phyloP scores from a whole-genome alignment of 148 eudicot species.

The Dianthus caryophyllus region DNA sequence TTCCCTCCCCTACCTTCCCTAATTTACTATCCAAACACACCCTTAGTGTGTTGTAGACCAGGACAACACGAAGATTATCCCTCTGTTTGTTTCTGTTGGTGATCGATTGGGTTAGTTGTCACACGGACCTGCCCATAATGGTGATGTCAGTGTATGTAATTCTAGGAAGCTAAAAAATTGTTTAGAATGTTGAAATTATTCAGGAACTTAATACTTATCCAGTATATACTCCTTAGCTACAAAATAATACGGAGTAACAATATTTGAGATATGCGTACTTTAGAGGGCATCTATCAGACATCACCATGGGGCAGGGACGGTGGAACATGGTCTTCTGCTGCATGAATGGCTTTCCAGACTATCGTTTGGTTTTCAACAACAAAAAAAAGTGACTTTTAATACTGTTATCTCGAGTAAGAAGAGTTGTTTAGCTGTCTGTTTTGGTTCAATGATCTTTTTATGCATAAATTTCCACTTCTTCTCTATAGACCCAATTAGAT shows the following conservation, averaged over 20 bases:
- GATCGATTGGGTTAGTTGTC: background rate
- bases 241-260: background rate
- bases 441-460: background rate
- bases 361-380: background rate
- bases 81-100: background rate
- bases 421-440: background rate
- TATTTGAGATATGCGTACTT: background rate
- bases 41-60: background rate
- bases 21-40: too few relatives aligned
- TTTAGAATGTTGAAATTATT: background rate
- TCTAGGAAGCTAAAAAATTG: background rate
- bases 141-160: background rate
- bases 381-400: background rate
- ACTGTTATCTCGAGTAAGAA: background rate
- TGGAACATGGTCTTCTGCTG: too few relatives aligned
- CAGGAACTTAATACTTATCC: background rate
- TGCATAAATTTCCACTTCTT: background rate
- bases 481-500: background rate
- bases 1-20: too few relatives aligned
- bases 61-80: background rate
- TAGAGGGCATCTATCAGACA: background rate
- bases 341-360: background rate
- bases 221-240: background rate
- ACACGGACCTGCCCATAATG: background rate
- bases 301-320: too few relatives aligned